Conservation (phyloP, 352 stramenopile species). For the Globisporangium takayamanum region DNA sequence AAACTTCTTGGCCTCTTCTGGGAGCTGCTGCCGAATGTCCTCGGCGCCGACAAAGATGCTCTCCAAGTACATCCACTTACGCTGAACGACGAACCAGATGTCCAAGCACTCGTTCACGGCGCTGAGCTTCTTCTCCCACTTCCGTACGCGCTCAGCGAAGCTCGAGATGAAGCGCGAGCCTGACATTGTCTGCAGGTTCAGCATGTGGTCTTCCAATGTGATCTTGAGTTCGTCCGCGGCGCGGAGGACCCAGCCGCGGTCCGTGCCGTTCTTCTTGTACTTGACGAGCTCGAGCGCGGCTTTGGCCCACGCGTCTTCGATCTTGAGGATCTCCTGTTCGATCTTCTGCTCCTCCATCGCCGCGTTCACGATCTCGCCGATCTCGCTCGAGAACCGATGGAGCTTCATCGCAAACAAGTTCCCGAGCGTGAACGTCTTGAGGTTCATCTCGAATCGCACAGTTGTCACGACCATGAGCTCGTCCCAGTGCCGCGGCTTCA, state of each 20-base stretch:
- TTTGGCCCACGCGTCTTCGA: constrained; percentile 89
- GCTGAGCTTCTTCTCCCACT: constrained; percentile 89
- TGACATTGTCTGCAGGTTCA: constrained; percentile 88
- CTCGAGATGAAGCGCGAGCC: constrained; percentile 88
- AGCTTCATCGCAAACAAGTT: constrained; percentile 93
- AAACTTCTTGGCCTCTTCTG: constrained; percentile 92
- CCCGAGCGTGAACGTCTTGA: constrained; percentile 89
- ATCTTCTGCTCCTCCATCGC: constrained; percentile 94
- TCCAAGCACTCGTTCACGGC: constrained; percentile 90
- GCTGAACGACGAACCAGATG: constrained; percentile 91
- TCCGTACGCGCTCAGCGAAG: constrained; percentile 86
- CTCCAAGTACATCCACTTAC: constrained; percentile 95
- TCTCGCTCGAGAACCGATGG: constrained; percentile 82
- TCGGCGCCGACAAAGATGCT: constrained; percentile 92
- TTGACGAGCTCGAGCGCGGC: constrained; percentile 88
- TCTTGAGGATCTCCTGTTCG: constrained; percentile 90
- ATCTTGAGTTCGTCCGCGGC: constrained; percentile 81
- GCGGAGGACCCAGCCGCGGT: constrained; percentile 79
- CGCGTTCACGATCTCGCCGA: constrained; percentile 92
- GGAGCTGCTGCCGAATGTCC: constrained; percentile 91
- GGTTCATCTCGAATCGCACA: constrained; percentile 90
- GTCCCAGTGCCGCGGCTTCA: constrained; percentile 90
- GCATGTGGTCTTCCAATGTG: constrained; percentile 83
- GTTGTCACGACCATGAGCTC: constrained; percentile 88
- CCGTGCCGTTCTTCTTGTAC: constrained; percentile 89